Conservation (phyloP, 2,329 filamentous ascomycete genomes). For the Epichloe sp. region DNA sequence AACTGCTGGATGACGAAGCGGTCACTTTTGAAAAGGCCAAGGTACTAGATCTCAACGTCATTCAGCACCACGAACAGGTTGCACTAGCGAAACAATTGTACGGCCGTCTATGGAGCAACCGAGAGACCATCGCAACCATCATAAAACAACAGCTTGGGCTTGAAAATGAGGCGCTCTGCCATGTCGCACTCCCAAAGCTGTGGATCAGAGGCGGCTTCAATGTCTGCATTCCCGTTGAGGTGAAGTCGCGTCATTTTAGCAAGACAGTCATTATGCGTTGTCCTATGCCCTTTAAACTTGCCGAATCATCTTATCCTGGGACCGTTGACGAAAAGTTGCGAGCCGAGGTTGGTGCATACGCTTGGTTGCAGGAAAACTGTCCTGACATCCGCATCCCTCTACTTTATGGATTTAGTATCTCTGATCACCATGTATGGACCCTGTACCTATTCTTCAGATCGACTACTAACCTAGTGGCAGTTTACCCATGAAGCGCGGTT, state of each 20-base stretch:
- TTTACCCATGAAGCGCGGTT: constrained; percentile 7
- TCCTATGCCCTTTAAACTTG: constrained; percentile 23
- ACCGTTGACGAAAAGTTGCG: constrained; percentile 30
- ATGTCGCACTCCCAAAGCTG: constrained; percentile 10
- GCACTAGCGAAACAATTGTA: neutral
- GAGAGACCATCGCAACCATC: constrained; percentile 9
- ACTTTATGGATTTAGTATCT: constrained; percentile 13
- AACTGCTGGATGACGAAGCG: neutral
- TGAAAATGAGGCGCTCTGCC: constrained; percentile 11
- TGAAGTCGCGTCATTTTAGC: constrained; percentile 10
- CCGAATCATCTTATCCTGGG: constrained; percentile 23
- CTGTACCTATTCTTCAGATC: neutral
- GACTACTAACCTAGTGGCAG: constrained; percentile 4
- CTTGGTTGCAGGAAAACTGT: constrained; percentile 15
- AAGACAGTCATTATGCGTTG: constrained; percentile 17
- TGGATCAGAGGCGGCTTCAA: constrained; percentile 24
- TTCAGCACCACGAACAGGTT: neutral
- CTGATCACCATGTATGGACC: constrained; percentile 6
- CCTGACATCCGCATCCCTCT: constrained; percentile 13
- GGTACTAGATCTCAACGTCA: neutral
- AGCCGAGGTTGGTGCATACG: constrained; percentile 14
- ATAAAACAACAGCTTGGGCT: constrained; percentile 15
- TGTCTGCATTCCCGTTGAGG: constrained; percentile 19
- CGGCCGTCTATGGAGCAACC: constrained; percentile 4
- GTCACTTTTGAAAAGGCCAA: neutral